Percentiles rank a stretch among this genome's conserved stretches.
phyloP scores from a whole-genome alignment of 768 basidiomycete genomes.

The Omphalotus guepiniiformis region DNA sequence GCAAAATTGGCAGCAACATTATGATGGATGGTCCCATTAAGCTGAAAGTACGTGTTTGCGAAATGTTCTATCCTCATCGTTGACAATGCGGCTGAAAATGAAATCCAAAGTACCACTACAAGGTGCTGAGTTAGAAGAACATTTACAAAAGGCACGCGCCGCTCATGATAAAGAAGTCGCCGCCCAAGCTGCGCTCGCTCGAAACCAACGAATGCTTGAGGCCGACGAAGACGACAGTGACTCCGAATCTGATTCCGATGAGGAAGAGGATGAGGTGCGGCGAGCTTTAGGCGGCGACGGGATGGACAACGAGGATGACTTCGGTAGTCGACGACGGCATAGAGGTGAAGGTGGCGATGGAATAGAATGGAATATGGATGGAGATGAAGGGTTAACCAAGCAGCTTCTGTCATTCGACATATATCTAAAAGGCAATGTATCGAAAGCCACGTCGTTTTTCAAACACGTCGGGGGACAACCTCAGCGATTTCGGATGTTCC shows the following conservation, averaged over 20 bases:
- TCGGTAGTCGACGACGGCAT: constrained; percentile 34
- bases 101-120: constrained; percentile 85
- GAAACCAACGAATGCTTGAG: constrained; percentile 86
- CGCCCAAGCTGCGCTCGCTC: constrained; percentile 76
- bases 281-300: constrained; percentile 47
- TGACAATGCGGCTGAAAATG: constrained; percentile 48
- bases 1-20: constrained; percentile 81
- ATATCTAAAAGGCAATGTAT: constrained; percentile 94
- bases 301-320: constrained; percentile 41
- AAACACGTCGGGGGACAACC: constrained; percentile 66
- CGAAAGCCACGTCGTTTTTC: constrained; percentile 83
- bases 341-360: constrained; percentile 46
- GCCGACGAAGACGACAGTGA: constrained; percentile 90
- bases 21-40: constrained; percentile 72
- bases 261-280: constrained; percentile 60
- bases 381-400: constrained; percentile 70
- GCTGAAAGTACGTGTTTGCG: constrained; percentile 50
- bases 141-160: constrained; percentile 69
- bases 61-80: neutral
- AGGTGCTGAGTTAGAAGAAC: constrained; percentile 82
- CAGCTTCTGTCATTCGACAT: constrained; percentile 90
- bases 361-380: constrained; percentile 67
- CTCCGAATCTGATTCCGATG: constrained; percentile 63
- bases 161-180: constrained; percentile 83
- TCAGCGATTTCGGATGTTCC: constrained; percentile 95